Evolutionary conservation across 2,329 filamentous ascomycete genomes (phyloP).

Genomic region (Coniochaeta hoffmannii): DNA sequence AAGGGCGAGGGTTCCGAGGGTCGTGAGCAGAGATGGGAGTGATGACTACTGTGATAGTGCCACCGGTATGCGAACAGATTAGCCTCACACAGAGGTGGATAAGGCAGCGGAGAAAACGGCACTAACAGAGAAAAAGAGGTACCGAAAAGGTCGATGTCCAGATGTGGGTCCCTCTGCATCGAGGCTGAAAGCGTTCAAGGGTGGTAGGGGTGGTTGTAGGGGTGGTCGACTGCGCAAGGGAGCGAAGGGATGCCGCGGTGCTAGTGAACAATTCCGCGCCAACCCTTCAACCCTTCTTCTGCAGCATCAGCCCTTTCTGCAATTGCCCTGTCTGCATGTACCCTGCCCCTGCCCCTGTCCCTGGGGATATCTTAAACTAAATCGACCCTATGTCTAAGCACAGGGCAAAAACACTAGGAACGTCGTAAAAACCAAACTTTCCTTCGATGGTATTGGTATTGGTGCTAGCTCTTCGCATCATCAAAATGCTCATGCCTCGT

Average conservation of each 20-base stretch:
- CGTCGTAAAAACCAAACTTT: conserved; percentile 8
- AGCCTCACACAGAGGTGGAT: conserved; percentile 24
- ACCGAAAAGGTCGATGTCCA: not conserved
- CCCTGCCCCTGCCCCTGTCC: not conserved
- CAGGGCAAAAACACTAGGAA: conserved; percentile 6
- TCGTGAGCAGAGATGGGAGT: conserved; percentile 4
- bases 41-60: not conserved
- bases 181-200: conserved; percentile 2
- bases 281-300: not conserved
- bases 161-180: conserved; percentile 3
- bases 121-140: not conserved
- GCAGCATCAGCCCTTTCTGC: not conserved
- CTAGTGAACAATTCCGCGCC: not conserved
- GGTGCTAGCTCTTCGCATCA: conserved; percentile 15
- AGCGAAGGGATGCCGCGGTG: conserved; percentile 1
- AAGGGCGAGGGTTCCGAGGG: conserved; percentile 5
- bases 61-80: conserved; percentile 33
- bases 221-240: not conserved
- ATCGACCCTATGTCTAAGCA: too few relatives aligned
- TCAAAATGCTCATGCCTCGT: conserved; percentile 32
- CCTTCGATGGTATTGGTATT: conserved; percentile 4
- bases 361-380: not conserved
- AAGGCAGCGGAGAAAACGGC: not conserved
- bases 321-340: too few relatives aligned
- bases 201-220: not conserved